Base-by-base conservation (phyloP, 352 stramenopile genomes). In the Phytophthora multivora region DNA sequence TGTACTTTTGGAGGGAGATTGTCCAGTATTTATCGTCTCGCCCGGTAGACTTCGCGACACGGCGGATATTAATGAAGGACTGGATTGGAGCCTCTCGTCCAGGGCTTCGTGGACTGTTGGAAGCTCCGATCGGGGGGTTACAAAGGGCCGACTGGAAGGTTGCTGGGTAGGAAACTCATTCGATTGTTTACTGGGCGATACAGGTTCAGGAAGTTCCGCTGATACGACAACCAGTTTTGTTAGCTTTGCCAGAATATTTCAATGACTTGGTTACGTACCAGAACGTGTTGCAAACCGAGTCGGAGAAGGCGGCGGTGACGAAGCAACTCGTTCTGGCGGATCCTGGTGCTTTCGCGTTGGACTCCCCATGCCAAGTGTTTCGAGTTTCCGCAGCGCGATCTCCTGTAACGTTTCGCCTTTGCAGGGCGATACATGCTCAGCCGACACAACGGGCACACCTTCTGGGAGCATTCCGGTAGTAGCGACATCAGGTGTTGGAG, bases 381-480 rank as follows among this genome's bases (percentile, higher is more conserved):
- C 63, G 25, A 85, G 71, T 45, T 83, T 82, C 11, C 69, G 61
- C 9, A 80, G 19, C 6, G 73, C 71, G 8, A 79, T 66, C 18
- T 83, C 71, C 40, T 86, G 76, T 12, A 80, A 39, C 12, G 67
- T 82, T 66, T 75, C 69, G 4, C 66, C 58, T 60, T 78, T 78
- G 43, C 61, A 59, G 13, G 71, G 63, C 3, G 76, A 77, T 7
- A 58, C 19, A 36, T 75, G 77, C 36, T 87, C 72, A 9, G 69
- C 69, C 0, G 80, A 80, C 33, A 86, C 71, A 8, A 87, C 73
- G 1, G 71, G 76, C 9, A 84, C 41, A 3, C 68, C 74, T 28
- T 85, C 66, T 2, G 78, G 63, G 13, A 67, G 46, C 15, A 72
- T 40, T 12, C 59, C 62, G 21, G 46, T 60, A 15, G 57, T 73